Conservation (phyloP, 148 eudicot genomes). For the Spergularia marina region DNA sequence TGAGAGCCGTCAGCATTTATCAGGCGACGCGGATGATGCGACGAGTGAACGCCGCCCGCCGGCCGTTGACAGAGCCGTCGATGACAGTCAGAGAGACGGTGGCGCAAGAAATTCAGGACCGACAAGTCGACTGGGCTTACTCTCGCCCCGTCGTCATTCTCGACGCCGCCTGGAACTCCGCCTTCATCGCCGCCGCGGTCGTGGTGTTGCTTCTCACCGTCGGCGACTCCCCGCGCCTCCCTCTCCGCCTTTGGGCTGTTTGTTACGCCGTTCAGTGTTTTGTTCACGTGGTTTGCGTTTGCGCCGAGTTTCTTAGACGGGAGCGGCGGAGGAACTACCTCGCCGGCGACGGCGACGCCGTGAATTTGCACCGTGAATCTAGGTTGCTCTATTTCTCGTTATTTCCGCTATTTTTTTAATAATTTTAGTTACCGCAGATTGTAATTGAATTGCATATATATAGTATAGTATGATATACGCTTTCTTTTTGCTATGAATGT, state of each 20-base stretch:
- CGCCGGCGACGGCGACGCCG: neutral
- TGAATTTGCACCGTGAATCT: constrained; percentile 21
- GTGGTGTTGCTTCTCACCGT: constrained; percentile 34
- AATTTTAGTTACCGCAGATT: too few species aligned
- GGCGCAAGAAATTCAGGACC: constrained; percentile 61
- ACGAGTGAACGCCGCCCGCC: constrained; percentile 47
- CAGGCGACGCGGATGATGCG: constrained; percentile 64
- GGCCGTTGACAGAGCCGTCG: constrained; percentile 51
- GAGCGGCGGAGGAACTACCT: constrained; percentile 12
- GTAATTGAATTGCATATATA: neutral
- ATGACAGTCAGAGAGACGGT: constrained; percentile 67
- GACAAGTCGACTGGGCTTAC: constrained; percentile 74
- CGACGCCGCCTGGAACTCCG: constrained; percentile 61
- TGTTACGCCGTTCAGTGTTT: constrained; percentile 69
- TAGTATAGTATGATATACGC: neutral
- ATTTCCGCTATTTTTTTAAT: neutral
- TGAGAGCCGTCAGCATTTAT: constrained; percentile 42
- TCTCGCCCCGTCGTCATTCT: constrained; percentile 59
- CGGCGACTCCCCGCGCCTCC: constrained; percentile 31
- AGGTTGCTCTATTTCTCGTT: constrained; percentile 21
- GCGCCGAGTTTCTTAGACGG: constrained; percentile 49
- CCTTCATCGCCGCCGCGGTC: constrained; percentile 39
- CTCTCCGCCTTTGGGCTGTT: constrained; percentile 58
- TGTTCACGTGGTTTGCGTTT: constrained; percentile 57
- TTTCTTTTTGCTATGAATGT: neutral